Evolutionary conservation across 2,329 filamentous ascomycete genomes (phyloP).

Genomic region (Paraconiothyrium sp.): DNA sequence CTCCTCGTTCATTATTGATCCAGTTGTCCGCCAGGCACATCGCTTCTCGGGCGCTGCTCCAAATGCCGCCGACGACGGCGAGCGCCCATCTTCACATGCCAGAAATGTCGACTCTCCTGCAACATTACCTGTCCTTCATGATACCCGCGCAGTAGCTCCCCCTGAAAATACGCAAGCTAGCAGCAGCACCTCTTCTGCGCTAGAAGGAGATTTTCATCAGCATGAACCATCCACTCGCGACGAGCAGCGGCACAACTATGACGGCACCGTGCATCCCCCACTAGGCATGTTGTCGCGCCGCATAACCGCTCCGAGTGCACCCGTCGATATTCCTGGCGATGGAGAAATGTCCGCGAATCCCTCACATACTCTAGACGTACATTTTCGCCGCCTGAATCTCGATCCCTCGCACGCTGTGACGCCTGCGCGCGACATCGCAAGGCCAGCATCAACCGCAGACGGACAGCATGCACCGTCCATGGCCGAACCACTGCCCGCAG

Average conservation of each 20-base stretch:
- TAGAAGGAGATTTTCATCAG: conserved; percentile 27
- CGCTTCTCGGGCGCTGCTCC: conserved; percentile 46
- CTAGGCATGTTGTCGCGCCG: conserved; percentile 22
- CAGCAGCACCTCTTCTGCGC: conserved; percentile 18
- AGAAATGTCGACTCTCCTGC: conserved; percentile 26
- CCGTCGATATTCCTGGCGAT: conserved; percentile 36
- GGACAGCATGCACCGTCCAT: conserved; percentile 39
- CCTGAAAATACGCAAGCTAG: conserved; percentile 21
- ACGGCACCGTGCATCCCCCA: conserved; percentile 20
- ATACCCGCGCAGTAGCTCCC: conserved; percentile 20
- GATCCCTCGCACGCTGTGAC: conserved; percentile 35
- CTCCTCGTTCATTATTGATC: conserved; percentile 52
- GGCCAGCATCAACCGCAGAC: conserved; percentile 14
- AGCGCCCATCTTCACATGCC: conserved; percentile 38
- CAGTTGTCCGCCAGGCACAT: conserved; percentile 51
- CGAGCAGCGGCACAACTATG: conserved; percentile 30
- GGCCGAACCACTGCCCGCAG: conserved; percentile 55
- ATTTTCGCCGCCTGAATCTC: conserved; percentile 37
- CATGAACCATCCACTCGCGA: conserved; percentile 36
- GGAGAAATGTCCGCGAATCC: conserved; percentile 44
- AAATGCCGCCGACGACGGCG: conserved; percentile 27
- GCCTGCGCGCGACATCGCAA: conserved; percentile 31
- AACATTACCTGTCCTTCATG: conserved; percentile 20
- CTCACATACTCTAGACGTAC: conserved; percentile 37
- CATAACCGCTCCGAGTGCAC: conserved; percentile 29